Percentiles rank a stretch among this genome's conserved stretches.
Conservation (phyloP, 2,329 filamentous ascomycete genomes). For the Aspergillus awamori region DNA sequence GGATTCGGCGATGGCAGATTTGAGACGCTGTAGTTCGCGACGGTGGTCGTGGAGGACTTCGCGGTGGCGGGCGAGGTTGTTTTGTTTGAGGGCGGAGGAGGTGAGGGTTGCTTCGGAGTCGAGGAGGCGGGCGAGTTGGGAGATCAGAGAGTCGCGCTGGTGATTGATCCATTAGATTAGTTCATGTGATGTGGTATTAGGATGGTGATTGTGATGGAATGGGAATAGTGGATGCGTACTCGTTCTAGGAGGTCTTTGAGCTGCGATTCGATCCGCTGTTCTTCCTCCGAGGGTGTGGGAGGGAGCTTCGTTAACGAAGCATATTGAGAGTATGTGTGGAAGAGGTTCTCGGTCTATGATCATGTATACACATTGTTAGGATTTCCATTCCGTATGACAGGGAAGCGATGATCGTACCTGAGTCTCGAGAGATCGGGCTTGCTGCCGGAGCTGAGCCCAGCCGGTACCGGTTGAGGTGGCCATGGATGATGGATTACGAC, state of each 20-base stretch:
- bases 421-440: slow-evolving; percentile 83
- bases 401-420: slow-evolving; percentile 64
- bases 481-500: slow-evolving; percentile 43
- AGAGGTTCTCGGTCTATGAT: slow-evolving; percentile 72
- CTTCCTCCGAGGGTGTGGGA: slow-evolving; percentile 81
- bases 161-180: slow-evolving; percentile 8
- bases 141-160: slow-evolving; percentile 79
- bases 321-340: slow-evolving; percentile 83
- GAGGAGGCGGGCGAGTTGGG: slow-evolving; percentile 82
- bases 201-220: neutral
- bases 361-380: neutral
- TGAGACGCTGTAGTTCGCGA: slow-evolving; percentile 76
- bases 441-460: slow-evolving; percentile 94
- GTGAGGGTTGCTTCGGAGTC: slow-evolving; percentile 88
- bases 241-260: slow-evolving; percentile 77
- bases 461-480: slow-evolving; percentile 62
- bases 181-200: neutral
- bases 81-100: slow-evolving; percentile 93
- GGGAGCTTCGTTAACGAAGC: slow-evolving; percentile 78
- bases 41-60: slow-evolving; percentile 88
- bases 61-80: slow-evolving; percentile 87
- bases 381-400: neutral
- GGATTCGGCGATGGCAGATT: slow-evolving; percentile 71
- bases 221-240: slow-evolving; percentile 18
- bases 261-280: slow-evolving; percentile 75